A percentile compares a stretch with the other conserved stretches of the same genome.
phyloP scores from a whole-genome alignment of 257 asterid genomes.

The Ballota nigra region DNA sequence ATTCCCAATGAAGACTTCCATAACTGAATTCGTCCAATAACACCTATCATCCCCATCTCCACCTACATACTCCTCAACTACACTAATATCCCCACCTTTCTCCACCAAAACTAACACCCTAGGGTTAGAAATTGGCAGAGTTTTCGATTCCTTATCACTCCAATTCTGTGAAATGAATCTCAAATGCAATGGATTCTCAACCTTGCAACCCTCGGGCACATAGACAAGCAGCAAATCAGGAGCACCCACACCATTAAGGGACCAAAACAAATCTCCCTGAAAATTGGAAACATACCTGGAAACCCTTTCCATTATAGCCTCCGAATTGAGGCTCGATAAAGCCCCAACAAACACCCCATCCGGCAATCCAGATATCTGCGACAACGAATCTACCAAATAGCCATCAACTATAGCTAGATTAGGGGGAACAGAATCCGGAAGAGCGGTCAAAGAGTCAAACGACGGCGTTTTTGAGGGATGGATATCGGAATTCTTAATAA shows the following conservation, averaged over 20 bases:
- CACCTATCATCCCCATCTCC: slow-evolving; percentile 47
- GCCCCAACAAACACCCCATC: slow-evolving; percentile 72
- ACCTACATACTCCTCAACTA: slow-evolving; percentile 73
- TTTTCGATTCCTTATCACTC: slow-evolving; percentile 52
- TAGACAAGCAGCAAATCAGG: slow-evolving; percentile 69
- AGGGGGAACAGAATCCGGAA: no score
- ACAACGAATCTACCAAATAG: slow-evolving; percentile 46
- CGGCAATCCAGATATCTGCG: slow-evolving; percentile 49
- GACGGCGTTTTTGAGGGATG: slow-evolving; percentile 33
- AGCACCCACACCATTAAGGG: slow-evolving; percentile 88
- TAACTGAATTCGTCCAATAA: slow-evolving; percentile 85
- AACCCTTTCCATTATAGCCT: slow-evolving; percentile 52
- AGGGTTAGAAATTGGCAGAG: slow-evolving; percentile 78
- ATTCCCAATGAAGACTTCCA: slow-evolving; percentile 66
- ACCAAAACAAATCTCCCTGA: slow-evolving; percentile 84
- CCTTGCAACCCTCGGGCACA: slow-evolving; percentile 82
- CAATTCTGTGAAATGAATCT: slow-evolving; percentile 58
- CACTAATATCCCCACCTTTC: slow-evolving; percentile 72
- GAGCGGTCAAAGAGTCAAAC: slow-evolving; percentile 26
- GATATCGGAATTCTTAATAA: slow-evolving; percentile 58
- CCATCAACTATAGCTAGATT: slow-evolving; percentile 71
- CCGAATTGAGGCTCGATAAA: slow-evolving; percentile 48
- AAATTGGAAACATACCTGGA: slow-evolving; percentile 50
- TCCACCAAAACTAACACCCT: slow-evolving; percentile 87
- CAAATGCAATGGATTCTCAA: slow-evolving; percentile 66